Percentiles rank a stretch among this genome's conserved stretches.
Evolutionary conservation across 2,329 filamentous ascomycete genomes (phyloP).

Genomic region (Botrytis elliptica): DNA sequence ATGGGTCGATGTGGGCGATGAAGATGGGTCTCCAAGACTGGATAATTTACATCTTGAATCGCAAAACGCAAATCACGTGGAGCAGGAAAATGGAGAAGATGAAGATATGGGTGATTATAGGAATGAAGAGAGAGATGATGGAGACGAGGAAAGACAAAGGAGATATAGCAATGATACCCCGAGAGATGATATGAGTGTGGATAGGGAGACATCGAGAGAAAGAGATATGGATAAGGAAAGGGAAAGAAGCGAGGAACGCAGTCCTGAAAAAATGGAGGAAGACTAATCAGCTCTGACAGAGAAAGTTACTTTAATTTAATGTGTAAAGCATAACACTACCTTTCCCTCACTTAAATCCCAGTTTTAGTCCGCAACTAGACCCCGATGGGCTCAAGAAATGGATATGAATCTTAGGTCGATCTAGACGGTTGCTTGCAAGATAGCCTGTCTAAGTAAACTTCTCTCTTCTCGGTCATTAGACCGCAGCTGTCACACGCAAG

Average conservation of each 20-base stretch:
- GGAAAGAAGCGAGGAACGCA: slow-evolving; percentile 16
- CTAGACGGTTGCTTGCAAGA: background rate
- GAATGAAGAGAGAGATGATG: slow-evolving; percentile 20
- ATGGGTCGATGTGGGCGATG: slow-evolving; percentile 51
- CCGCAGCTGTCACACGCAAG: background rate
- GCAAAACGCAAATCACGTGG: slow-evolving; percentile 4
- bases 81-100: slow-evolving; percentile 24
- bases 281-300: slow-evolving; percentile 19
- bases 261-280: slow-evolving; percentile 27
- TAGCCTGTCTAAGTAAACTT: fast-evolving
- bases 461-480: background rate
- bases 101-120: slow-evolving; percentile 22
- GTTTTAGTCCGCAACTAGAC: too few species aligned
- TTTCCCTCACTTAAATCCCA: too few species aligned
- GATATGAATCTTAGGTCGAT: background rate
- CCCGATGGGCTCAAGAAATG: too few species aligned
- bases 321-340: background rate
- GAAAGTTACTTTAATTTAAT: background rate
- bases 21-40: slow-evolving; percentile 25
- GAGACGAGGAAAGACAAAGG: slow-evolving; percentile 23
- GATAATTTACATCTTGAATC: slow-evolving; percentile 26
- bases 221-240: slow-evolving; percentile 16
- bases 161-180: slow-evolving; percentile 33
- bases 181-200: slow-evolving; percentile 27
- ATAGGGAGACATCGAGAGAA: slow-evolving; percentile 17